Percentiles rank a stretch among this genome's conserved stretches.
Evolutionary conservation across 352 stramenopile genomes (phyloP).

Genomic region (Elongisporangium anandrum): DNA sequence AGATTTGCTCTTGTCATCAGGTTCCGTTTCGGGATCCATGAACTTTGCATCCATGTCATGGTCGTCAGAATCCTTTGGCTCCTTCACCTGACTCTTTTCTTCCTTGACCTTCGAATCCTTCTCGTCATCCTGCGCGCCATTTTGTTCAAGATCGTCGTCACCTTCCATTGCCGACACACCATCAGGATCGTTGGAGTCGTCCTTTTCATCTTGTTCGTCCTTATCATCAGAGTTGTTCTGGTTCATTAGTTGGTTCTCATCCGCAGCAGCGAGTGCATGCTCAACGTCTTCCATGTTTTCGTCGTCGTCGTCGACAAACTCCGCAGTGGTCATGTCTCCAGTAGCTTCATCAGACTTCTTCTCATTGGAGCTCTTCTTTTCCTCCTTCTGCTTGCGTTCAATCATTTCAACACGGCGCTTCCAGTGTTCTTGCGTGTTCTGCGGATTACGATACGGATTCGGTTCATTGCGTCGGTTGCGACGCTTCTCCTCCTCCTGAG

Average conservation of each 20-base stretch:
- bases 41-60: slow-evolving; percentile 10
- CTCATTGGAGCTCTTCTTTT: slow-evolving; percentile 25
- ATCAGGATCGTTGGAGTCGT: slow-evolving; percentile 28
- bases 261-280: slow-evolving; percentile 54
- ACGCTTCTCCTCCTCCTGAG: slow-evolving; percentile 62
- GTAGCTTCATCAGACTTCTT: slow-evolving; percentile 25
- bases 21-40: slow-evolving; percentile 18
- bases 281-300: slow-evolving; percentile 60
- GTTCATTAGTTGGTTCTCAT: slow-evolving; percentile 69
- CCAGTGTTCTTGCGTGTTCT: slow-evolving; percentile 97
- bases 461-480: slow-evolving; percentile 76
- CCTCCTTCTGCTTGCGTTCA: slow-evolving; percentile 35
- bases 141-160: slow-evolving; percentile 51
- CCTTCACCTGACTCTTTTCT: slow-evolving; percentile 20
- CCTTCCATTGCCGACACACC: slow-evolving; percentile 59
- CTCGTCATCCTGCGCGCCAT: slow-evolving; percentile 18
- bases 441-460: slow-evolving; percentile 95
- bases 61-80: slow-evolving; percentile 12
- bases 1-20: slow-evolving; percentile 16
- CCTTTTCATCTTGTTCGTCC: slow-evolving; percentile 47
- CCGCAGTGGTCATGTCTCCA: slow-evolving; percentile 43
- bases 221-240: slow-evolving; percentile 42
- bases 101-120: slow-evolving; percentile 19
- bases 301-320: slow-evolving; percentile 67
- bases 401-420: slow-evolving; percentile 93